A percentile compares a stretch with the other conserved stretches of the same genome.
Evolutionary conservation across 257 asterid genomes (phyloP).

Genomic region (Solanum arcanum): DNA sequence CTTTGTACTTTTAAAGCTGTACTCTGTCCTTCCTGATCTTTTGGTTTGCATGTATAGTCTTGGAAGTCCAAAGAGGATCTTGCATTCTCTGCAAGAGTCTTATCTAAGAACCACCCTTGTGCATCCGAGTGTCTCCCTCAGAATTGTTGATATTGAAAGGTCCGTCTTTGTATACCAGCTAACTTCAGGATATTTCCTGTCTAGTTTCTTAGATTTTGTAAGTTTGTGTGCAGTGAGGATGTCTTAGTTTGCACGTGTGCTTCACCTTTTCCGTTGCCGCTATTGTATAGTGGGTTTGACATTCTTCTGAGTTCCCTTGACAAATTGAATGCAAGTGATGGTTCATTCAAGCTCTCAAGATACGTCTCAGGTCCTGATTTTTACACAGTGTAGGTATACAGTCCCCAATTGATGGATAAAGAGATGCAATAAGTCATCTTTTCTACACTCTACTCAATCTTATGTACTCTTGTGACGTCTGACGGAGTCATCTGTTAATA

Average conservation of each 20-base stretch:
- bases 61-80: conserved; percentile 55
- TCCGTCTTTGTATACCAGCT: conserved; percentile 20
- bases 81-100: conserved; percentile 56
- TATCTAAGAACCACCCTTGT: conserved; percentile 68
- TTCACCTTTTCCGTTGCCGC: conserved; percentile 56
- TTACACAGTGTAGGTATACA: conserved; percentile 9
- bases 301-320: conserved; percentile 33
- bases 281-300: conserved; percentile 59
- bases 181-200: background rate
- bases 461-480: too few species aligned
- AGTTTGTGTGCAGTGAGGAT: conserved; percentile 41
- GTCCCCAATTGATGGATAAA: background rate
- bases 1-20: background rate
- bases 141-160: conserved; percentile 69
- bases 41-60: conserved; percentile 15
- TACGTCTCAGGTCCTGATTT: conserved; percentile 63
- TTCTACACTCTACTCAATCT: background rate
- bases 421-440: background rate
- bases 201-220: conserved; percentile 4
- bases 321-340: conserved; percentile 36
- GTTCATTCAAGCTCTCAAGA: conserved; percentile 59
- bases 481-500: too few species aligned
- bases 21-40: conserved; percentile 12
- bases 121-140: conserved; percentile 52
- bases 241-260: conserved; percentile 52